Evolutionary conservation across 208 protist species (phyloP), one percentile per base, ranked within the genome.

Genomic region (Leishmania gerbilli): DNA sequence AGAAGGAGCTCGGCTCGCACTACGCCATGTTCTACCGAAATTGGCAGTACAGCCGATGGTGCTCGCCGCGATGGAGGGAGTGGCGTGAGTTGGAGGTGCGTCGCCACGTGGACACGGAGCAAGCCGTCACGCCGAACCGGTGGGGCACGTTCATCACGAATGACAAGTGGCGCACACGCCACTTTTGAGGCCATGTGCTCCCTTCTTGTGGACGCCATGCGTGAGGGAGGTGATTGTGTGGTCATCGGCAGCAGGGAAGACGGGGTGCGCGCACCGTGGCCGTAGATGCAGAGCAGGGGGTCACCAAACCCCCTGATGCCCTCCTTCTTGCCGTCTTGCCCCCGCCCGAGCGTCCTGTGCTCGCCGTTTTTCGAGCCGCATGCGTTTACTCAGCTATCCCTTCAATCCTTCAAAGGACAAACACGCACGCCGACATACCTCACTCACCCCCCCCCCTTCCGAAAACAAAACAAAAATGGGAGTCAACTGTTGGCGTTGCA

Each of bases 61-160:
- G 94, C 83, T 95, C 92, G 53, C 94, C 94, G 77, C 89, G 94
- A 21, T 97, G 94, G 92, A 76, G 94, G 37, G 92, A 97, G 83
- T 97, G 94, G 92, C 87, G 94, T 1, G 94, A 97, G 83, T 37
- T 94, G 45, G 88, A 95, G 86, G 87, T 95, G 58, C 84, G 88
- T 76, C 88, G 88, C 42, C 58, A 83, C 56, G 87, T 93, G 49
- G 83, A 95, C 60, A 92, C 78, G 67, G 85, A 94, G 51, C 93
- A 96, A n/a, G 72, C 81, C 51, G 84, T 94, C 13, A 84, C 79
- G 31, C 79, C 85, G 13, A 83, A 76, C 19, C 85, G 93, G 0
- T 96, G 93, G 93, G 93, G 93, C 21, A 91, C 84, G 2, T 94
- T 96, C 65, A 42, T 96, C 51, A 90, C 86, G 7, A 92, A 90